These are phyloP conservation scores for Phyllosticta citrichinensis DNA, from an alignment of 2,329 filamentous ascomycete species.

Conservation along the genomic window DNA sequence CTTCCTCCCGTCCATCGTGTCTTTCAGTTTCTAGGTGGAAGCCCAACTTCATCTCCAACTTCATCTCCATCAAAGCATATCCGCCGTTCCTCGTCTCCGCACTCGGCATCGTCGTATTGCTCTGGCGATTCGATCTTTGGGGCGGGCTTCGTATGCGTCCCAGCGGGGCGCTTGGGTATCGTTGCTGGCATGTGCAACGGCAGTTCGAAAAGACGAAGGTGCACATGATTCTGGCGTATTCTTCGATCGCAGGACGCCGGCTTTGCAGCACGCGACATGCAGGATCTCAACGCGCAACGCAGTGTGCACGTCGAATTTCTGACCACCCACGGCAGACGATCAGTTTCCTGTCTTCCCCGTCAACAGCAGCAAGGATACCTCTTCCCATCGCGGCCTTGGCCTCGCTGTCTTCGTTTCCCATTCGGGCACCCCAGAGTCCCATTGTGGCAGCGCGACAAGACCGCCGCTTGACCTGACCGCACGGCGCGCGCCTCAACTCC, in stretches of 20 bases:
- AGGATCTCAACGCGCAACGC: background rate
- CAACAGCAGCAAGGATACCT: background rate
- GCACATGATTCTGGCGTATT: too few relatives aligned
- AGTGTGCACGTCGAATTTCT: background rate
- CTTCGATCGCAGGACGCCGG: background rate
- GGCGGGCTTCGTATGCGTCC: background rate
- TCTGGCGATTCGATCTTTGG: background rate
- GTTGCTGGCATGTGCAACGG: background rate
- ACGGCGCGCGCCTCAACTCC: background rate
- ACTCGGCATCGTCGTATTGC: background rate
- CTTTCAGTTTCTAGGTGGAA: background rate
- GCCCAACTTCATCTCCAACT: background rate
- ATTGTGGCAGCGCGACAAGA: background rate
- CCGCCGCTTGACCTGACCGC: background rate
- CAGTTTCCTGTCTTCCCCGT: background rate
- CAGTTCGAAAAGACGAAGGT: background rate
- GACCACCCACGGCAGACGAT: background rate
- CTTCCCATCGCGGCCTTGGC: too few relatives aligned
- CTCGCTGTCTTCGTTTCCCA: background rate
- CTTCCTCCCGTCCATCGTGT: background rate
- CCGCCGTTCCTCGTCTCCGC: background rate
- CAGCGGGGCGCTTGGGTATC: background rate
- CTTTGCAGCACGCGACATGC: background rate
- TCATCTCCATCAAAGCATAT: background rate
- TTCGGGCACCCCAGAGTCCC: background rate